Evolutionary conservation across 345 rosid genomes (phyloP), one percentile per base, ranked within the genome.

Genomic region (Salix arbutifolia): DNA sequence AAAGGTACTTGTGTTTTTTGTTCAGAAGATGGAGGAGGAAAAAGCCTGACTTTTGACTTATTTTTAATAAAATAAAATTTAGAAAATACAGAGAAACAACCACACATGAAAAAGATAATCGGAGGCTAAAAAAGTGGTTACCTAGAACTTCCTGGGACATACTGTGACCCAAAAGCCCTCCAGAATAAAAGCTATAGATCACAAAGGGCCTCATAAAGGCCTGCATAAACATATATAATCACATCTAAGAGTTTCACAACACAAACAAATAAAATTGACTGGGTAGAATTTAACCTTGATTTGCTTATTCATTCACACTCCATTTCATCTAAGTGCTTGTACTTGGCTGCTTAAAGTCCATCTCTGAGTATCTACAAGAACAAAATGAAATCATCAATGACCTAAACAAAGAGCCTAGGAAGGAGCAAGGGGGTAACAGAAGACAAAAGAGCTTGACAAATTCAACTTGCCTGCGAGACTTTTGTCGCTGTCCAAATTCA

Each of bases 321-420:
- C 80, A 69, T 74, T 65, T 80, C 69, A 76, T 74, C 76, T 75
- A 78, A 81, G 85, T 31, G 74, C 81, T 74, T 25, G 81, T 77
- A 70, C 81, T 85, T 87, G 87, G 84, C 88, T 89, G 88, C 87
- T 91, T 84, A 85, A 87, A 91, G 77, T 86, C 90, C 97, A 91
- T 91, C 78, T 89, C 90, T 1, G 96, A 91, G 76, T 89, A 90
- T 84, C 94, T 90, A 81, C 86, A 87, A 25, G 60, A 75, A 77
- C 17, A 69, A 23, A 58, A 17, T 13, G 11, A 67, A 58, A 58
- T 13, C 53, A 48, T 31, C 33, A 74, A 38, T 62, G 60, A 13
- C 67, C 7, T 69, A 46, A 13, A 67, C 37, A 31, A 67, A 13
- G 4, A 5, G 12, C 65, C 42, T 1, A 37, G 2, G 17, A 38